phyloP scores from a whole-genome alignment of 78 protist species.

The Dictyostelium brefeldianum region DNA sequence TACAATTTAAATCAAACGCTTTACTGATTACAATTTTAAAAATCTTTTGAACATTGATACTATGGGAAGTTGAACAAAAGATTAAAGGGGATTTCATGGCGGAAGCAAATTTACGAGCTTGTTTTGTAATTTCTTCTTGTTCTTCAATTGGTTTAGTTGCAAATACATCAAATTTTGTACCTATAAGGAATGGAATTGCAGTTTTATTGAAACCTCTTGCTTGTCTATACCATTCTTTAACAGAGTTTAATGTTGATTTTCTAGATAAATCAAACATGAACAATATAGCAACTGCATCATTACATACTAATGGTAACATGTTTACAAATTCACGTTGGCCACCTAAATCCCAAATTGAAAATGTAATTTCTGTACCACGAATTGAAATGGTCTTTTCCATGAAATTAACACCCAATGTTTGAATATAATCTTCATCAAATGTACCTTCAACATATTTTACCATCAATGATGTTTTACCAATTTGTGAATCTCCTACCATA shows the following conservation, averaged over 20 bases:
- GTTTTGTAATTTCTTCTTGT: constrained; percentile 93
- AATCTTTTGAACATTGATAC: constrained; percentile 94
- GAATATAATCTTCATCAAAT: constrained; percentile 97
- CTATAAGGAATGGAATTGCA: constrained; percentile 95
- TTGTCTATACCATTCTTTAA: constrained; percentile 98
- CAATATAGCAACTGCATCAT: constrained; percentile 98
- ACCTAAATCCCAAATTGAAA: constrained; percentile 98
- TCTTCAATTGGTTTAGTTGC: constrained; percentile 87
- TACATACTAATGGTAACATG: constrained; percentile 98
- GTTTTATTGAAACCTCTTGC: constrained; percentile 96
- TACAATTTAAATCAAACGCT: constrained; percentile 92
- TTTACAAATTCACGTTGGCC: constrained; percentile 96
- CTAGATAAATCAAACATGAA: constrained; percentile 98
- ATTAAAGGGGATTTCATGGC: constrained; percentile 98
- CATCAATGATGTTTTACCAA: constrained; percentile 98
- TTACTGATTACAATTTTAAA: constrained; percentile 94
- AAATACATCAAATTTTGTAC: constrained; percentile 97
- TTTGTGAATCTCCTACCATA: constrained; percentile 97
- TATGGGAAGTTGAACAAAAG: constrained; percentile 92
- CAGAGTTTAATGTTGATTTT: constrained; percentile 91
- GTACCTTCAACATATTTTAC: constrained; percentile 97
- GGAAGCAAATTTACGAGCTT: constrained; percentile 95
- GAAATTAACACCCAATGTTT: constrained; percentile 98
- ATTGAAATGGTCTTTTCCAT: constrained; percentile 97
- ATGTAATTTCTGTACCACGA: constrained; percentile 93